Evolutionary conservation across 345 rosid genomes (phyloP), one percentile per base, ranked within the genome.

Genomic region (Populus euphratica): DNA sequence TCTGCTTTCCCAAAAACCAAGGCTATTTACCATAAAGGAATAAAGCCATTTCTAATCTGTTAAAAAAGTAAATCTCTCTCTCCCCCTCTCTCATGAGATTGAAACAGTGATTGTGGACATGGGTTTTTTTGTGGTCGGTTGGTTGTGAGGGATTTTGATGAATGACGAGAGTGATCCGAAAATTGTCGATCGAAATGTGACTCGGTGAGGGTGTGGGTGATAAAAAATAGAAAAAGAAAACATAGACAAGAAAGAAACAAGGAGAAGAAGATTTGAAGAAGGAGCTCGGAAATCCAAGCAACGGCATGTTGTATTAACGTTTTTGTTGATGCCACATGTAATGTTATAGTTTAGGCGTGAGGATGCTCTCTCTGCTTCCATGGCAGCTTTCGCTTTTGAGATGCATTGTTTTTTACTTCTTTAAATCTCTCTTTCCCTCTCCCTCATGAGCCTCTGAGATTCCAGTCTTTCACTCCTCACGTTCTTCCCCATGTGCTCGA

Each of bases 381-480:
- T 85, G 86, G 88, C 89, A 86, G 91, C 91, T 82, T 88, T 88
- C 74, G 69, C 86, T 88, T 83, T 88, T 76, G 82, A 83, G 63
- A 78, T 44, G 86, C 86, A 29, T 73, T 80, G 75, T 82, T 82
- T 18, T 38, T 23, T 65, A 47, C 38, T 63, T 29, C 72, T n/a
- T 33, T 33, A 54, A 64, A 69, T 50, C 43, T 56, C 56, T 62
- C n/a, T 36, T 61, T 72, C 47, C 16, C 36, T 63, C 21, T 56
- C 61, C 61, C 61, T 54, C 23, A 3, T 2, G 44, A 66, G 54
- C 8, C 49, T 77, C 50, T 78, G 65, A 82, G 81, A 81, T 80
- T 84, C 84, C 85, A 84, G 59, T 78, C 81, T 20, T 61, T 75
- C 72, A 74, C 64, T 31, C 74, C 66, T 82, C 87, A 85, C 86